Conservation (phyloP, 176 grass and related monocot genomes). For the sorghum (Sorghum bicolor) region Sorghum_bicolor_NCBIv3 NC_012873.2:1368501-1369000, state of each 20-base stretch:
- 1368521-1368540: slow-evolving; percentile 50
- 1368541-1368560: slow-evolving; percentile 39
- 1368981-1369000: too few species aligned
- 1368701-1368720: neutral
- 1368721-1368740: too few species aligned
- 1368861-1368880: too few species aligned
- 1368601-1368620: neutral
- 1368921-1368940: too few species aligned
- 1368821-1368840: too few species aligned
- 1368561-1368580: neutral
- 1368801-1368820: neutral
- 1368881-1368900: too few species aligned
- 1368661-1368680: neutral
- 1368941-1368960: too few species aligned
- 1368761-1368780: too few species aligned
- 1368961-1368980: too few species aligned
- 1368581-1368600: neutral
- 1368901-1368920: too few species aligned
- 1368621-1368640: neutral
- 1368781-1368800: neutral
- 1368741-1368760: too few species aligned
- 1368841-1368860: too few species aligned
- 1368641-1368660: neutral
- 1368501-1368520: slow-evolving; percentile 51
- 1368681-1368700: neutral